Evolutionary conservation across 345 rosid genomes (phyloP).

Genomic region (Dipteronia sinensis): DNA sequence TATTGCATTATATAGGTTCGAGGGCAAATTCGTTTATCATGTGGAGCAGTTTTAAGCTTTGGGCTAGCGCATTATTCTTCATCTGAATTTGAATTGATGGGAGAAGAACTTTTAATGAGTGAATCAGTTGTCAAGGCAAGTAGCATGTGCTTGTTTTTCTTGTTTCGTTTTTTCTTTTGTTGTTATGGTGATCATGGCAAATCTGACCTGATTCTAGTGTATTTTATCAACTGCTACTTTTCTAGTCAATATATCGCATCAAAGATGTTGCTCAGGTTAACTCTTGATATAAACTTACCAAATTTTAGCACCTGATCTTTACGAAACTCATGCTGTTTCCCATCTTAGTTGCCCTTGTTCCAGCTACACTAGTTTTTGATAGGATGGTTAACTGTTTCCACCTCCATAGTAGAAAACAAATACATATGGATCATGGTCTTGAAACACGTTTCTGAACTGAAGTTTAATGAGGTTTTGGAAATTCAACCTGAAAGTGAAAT

Average conservation of each 20-base stretch:
- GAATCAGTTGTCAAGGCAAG: conserved; percentile 69
- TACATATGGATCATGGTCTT: neutral
- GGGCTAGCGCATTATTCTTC: conserved; percentile 63
- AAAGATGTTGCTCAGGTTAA: neutral
- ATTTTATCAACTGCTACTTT: neutral
- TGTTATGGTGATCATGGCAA: neutral
- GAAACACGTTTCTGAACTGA: neutral
- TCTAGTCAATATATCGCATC: neutral
- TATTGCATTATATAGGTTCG: conserved; percentile 45
- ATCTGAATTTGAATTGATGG: conserved; percentile 73
- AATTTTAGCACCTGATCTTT: neutral
- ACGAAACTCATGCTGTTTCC: neutral
- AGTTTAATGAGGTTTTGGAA: neutral
- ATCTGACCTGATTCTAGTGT: neutral
- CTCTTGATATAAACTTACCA: neutral
- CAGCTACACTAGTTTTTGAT: neutral
- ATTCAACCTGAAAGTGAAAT: neutral
- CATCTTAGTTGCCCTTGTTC: neutral
- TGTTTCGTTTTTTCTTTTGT: neutral
- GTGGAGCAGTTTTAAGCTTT: conserved; percentile 59
- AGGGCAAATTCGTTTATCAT: conserved; percentile 56
- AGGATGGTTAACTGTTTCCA: neutral
- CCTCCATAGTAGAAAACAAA: neutral
- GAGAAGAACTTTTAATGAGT: conserved; percentile 76
- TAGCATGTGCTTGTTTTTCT: conserved; percentile 2